Percentiles rank a stretch among this genome's conserved stretches.
These are phyloP conservation scores for Cystobasidium ongulense DNA, from an alignment of 768 basidiomycete genomes.

Conservation along the genomic window DNA sequence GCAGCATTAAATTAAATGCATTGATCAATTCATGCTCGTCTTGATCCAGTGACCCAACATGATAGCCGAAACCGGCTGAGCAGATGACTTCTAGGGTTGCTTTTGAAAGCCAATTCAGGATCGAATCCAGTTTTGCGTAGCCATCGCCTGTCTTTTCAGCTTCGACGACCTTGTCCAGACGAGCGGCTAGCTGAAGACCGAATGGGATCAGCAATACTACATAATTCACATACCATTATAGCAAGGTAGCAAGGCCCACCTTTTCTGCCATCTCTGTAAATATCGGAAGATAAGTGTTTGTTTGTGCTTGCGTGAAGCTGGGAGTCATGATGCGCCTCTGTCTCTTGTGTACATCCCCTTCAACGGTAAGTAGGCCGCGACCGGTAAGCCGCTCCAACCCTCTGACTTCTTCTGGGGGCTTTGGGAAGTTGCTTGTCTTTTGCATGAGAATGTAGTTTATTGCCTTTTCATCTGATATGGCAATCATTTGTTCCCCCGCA, in stretches of 20 bases:
- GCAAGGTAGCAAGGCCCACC: neutral
- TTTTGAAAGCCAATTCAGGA: slow-evolving; percentile 43
- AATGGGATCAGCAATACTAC: neutral
- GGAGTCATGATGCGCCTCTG: slow-evolving; percentile 36
- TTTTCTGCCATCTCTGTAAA: slow-evolving; percentile 35
- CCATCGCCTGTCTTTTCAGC: neutral
- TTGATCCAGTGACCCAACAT: slow-evolving; percentile 29
- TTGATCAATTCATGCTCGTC: slow-evolving; percentile 21
- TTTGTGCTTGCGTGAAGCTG: slow-evolving; percentile 30
- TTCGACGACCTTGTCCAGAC: slow-evolving; percentile 3
- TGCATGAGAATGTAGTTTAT: slow-evolving; percentile 37
- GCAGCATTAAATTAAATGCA: slow-evolving; percentile 36
- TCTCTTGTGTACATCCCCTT: slow-evolving; percentile 36
- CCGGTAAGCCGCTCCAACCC: slow-evolving; percentile 31
- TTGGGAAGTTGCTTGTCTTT: slow-evolving; percentile 35
- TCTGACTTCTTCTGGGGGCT: slow-evolving; percentile 34
- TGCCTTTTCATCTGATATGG: slow-evolving; percentile 32
- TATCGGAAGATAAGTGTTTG: slow-evolving; percentile 32
- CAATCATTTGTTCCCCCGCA: slow-evolving; percentile 19
- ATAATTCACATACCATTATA: neutral
- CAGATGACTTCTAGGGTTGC: slow-evolving; percentile 43
- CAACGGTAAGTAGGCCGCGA: slow-evolving; percentile 37
- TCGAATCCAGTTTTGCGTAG: slow-evolving; percentile 40
- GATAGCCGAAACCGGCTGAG: slow-evolving; percentile 36
- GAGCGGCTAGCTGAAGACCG: neutral